Evolutionary conservation across 1,139 yeast species (phyloP).

Genomic region (Geotrichum restrictum): DNA sequence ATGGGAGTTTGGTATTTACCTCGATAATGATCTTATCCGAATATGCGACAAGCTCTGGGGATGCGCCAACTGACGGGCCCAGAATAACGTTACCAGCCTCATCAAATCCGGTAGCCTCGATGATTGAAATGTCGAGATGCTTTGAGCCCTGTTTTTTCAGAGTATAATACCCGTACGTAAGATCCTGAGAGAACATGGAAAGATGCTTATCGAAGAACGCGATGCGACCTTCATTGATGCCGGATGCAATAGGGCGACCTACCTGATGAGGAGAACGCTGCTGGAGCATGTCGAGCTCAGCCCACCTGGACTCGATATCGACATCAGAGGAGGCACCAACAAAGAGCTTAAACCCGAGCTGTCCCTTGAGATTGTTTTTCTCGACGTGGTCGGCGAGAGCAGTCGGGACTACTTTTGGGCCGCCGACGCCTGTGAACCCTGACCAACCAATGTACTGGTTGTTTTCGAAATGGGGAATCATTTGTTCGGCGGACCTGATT

Average conservation of each 20-base stretch:
- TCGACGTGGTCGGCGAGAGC: slow-evolving; percentile 89
- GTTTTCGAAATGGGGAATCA: slow-evolving; percentile 76
- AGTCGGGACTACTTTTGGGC: slow-evolving; percentile 87
- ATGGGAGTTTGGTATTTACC: slow-evolving; percentile 86
- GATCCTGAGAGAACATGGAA: slow-evolving; percentile 96
- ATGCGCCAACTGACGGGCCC: slow-evolving; percentile 97
- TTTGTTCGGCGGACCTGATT: slow-evolving; percentile 75
- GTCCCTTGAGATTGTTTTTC: slow-evolving; percentile 77
- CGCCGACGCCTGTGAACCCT: slow-evolving; percentile 98
- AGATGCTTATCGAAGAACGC: slow-evolving; percentile 91
- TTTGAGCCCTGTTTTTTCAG: slow-evolving; percentile 45
- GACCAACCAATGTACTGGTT: slow-evolving; percentile 97
- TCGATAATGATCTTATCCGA: slow-evolving; percentile 89
- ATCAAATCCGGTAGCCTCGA: slow-evolving; percentile 97
- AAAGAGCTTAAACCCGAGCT: slow-evolving; percentile 80
- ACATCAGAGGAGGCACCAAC: slow-evolving; percentile 98
- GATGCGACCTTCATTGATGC: slow-evolving; percentile 84
- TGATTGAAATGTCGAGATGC: slow-evolving; percentile 71
- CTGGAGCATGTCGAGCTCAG: slow-evolving; percentile 75
- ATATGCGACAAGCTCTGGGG: slow-evolving; percentile 83
- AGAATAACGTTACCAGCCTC: slow-evolving; percentile 92
- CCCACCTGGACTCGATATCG: slow-evolving; percentile 89
- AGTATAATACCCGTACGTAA: slow-evolving; percentile 93
- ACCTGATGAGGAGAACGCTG: slow-evolving; percentile 97
- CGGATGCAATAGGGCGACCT: slow-evolving; percentile 87